Conservation (phyloP, 352 stramenopile genomes). For the Phytophthora cactorum region DNA sequence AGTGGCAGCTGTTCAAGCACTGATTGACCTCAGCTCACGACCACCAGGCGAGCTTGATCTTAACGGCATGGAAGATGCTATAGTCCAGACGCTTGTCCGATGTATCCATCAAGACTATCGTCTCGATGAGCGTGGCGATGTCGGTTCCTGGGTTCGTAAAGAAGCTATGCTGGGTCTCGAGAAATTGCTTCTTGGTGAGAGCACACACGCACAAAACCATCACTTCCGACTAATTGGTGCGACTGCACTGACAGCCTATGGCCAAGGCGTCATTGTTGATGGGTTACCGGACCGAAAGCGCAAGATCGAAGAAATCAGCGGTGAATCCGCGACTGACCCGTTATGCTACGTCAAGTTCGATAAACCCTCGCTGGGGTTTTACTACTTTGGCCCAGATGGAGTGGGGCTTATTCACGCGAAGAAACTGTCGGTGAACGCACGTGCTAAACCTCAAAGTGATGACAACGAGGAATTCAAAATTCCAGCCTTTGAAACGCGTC, state of each 20-base stretch:
- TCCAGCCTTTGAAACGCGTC: slow-evolving; percentile 34
- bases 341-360: slow-evolving; percentile 73
- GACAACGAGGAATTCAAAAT: slow-evolving; percentile 24
- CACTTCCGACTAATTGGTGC: slow-evolving; percentile 44
- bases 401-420: slow-evolving; percentile 55
- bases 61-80: slow-evolving; percentile 48
- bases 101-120: slow-evolving; percentile 95
- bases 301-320: slow-evolving; percentile 31
- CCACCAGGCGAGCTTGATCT: slow-evolving; percentile 49
- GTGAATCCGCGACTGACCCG: slow-evolving; percentile 18
- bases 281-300: slow-evolving; percentile 40
- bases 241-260: slow-evolving; percentile 44
- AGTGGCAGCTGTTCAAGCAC: slow-evolving; percentile 92
- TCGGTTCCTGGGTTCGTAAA: slow-evolving; percentile 97
- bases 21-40: slow-evolving; percentile 88
- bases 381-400: slow-evolving; percentile 73
- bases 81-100: slow-evolving; percentile 87
- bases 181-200: slow-evolving; percentile 65
- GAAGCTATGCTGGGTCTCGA: slow-evolving; percentile 94
- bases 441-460: neutral
- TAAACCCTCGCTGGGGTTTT: slow-evolving; percentile 65
- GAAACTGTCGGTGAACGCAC: slow-evolving; percentile 25
- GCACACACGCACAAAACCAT: slow-evolving; percentile 36
- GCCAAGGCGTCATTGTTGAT: slow-evolving; percentile 48
- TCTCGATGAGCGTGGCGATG: slow-evolving; percentile 97